Evolutionary conservation across 129 eudicot species (phyloP).

Genomic region (Oenanthe sinensis): DNA sequence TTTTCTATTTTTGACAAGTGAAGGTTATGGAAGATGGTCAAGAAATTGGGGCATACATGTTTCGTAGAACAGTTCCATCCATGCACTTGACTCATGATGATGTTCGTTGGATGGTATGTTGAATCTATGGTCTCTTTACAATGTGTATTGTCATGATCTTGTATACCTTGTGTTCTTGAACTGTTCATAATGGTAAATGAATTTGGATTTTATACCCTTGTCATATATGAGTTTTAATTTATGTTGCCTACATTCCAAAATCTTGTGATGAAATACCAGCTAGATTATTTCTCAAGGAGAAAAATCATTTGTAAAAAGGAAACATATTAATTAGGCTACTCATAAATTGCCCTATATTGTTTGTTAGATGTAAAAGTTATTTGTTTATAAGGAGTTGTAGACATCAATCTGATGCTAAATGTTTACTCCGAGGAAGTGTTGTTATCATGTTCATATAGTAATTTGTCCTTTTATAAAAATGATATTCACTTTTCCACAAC

Average conservation of each 20-base stretch:
- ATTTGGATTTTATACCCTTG: not conserved
- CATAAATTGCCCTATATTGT: not conserved
- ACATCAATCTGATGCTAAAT: not conserved
- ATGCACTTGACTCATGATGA: conserved; percentile 74
- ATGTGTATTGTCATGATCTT: not conserved
- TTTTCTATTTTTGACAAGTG: conserved; percentile 9
- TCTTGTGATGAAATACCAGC: not conserved
- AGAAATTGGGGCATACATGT: conserved; percentile 97
- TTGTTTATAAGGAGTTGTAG: not conserved
- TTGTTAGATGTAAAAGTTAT: not conserved
- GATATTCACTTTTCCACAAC: not conserved
- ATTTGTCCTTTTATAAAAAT: not conserved
- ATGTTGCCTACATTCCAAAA: not conserved
- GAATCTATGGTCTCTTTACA: conserved; percentile 12
- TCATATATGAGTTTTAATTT: not conserved
- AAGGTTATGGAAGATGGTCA: conserved; percentile 99
- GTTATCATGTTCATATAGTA: not conserved
- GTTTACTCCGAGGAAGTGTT: not conserved
- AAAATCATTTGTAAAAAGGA: not conserved
- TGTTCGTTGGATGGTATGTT: conserved; percentile 80
- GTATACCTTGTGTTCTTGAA: not conserved
- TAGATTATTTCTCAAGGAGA: not conserved
- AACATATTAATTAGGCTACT: not conserved
- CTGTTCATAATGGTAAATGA: not conserved
- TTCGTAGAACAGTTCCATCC: conserved; percentile 90